Percentiles rank a stretch among this genome's conserved stretches.
Evolutionary conservation across 2,329 filamentous ascomycete genomes (phyloP).

Genomic region (Botryotinia globosa): DNA sequence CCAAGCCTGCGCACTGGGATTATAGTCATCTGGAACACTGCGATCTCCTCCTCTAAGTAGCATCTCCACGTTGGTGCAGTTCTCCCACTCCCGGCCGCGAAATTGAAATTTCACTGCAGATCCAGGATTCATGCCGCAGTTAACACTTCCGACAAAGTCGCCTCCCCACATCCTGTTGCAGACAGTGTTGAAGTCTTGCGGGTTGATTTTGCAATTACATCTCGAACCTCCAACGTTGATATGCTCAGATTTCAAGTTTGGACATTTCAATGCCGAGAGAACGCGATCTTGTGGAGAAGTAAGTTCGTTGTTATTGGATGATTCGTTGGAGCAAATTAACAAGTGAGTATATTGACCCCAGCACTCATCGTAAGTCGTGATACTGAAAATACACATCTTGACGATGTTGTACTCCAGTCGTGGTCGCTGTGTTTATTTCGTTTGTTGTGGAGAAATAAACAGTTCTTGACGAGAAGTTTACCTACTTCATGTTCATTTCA

Average conservation of each 20-base stretch:
- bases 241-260: constrained; percentile 10
- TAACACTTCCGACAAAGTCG: constrained; percentile 4
- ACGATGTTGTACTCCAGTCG: background rate
- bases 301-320: background rate
- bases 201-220: constrained; percentile 9
- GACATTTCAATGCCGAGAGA: background rate
- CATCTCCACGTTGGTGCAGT: constrained; percentile 1
- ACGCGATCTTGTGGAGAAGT: background rate
- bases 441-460: background rate
- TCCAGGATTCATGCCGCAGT: background rate
- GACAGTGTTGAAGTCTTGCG: background rate
- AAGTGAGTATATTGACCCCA: constrained; percentile 13
- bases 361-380: constrained; percentile 2
- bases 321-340: constrained; percentile 2
- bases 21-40: background rate
- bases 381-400: constrained; percentile 7
- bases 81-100: constrained; percentile 8
- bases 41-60: background rate
- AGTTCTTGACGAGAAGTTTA: background rate
- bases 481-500: constrained; percentile 2
- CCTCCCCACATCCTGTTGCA: constrained; percentile 12
- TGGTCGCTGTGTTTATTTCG: background rate
- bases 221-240: background rate
- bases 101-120: constrained; percentile 1
- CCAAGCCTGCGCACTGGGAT: background rate